Conservation (phyloP, 2,329 filamentous ascomycete genomes). For the Aspergillus calidoustus region DNA sequence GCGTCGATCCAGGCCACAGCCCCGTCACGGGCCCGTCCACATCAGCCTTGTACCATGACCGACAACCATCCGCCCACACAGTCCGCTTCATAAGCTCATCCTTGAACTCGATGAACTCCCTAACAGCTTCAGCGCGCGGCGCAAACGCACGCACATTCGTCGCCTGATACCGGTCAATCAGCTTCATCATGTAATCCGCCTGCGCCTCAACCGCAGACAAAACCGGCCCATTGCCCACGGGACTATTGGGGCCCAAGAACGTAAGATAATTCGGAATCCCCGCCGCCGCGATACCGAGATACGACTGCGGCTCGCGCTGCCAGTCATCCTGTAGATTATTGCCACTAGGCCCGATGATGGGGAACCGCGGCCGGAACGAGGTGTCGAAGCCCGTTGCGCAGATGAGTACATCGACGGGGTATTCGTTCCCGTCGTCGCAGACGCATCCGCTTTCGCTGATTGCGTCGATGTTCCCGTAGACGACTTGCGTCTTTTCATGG, state of each 20-base stretch:
- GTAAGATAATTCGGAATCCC: constrained; percentile 40
- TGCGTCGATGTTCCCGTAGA: constrained; percentile 37
- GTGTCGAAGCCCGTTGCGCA: constrained; percentile 32
- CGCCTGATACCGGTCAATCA: constrained; percentile 37
- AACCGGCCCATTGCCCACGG: constrained; percentile 34
- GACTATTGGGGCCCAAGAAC: constrained; percentile 35
- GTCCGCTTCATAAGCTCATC: constrained; percentile 39
- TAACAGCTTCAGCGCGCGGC: constrained; percentile 31
- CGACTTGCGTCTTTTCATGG: constrained; percentile 41
- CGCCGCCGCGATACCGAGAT: constrained; percentile 25
- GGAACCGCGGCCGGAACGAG: constrained; percentile 32
- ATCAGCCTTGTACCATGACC: constrained; percentile 12
- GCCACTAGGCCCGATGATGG: constrained; percentile 30
- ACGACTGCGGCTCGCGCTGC: constrained; percentile 29
- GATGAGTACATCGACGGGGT: constrained; percentile 29
- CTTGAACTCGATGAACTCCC: constrained; percentile 41
- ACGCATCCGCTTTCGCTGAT: constrained; percentile 38
- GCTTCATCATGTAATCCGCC: constrained; percentile 35
- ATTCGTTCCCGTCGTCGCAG: constrained; percentile 26
- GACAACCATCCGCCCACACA: constrained; percentile 27
- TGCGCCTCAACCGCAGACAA: constrained; percentile 27
- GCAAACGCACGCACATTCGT: constrained; percentile 35
- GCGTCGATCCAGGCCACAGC: constrained; percentile 28
- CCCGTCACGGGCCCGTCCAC: constrained; percentile 1
- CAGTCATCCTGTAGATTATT: constrained; percentile 34